A percentile compares a stretch with the other conserved stretches of the same genome.
phyloP scores from a whole-genome alignment of 768 basidiomycete species.

The Termitomyces titanicus region DNA sequence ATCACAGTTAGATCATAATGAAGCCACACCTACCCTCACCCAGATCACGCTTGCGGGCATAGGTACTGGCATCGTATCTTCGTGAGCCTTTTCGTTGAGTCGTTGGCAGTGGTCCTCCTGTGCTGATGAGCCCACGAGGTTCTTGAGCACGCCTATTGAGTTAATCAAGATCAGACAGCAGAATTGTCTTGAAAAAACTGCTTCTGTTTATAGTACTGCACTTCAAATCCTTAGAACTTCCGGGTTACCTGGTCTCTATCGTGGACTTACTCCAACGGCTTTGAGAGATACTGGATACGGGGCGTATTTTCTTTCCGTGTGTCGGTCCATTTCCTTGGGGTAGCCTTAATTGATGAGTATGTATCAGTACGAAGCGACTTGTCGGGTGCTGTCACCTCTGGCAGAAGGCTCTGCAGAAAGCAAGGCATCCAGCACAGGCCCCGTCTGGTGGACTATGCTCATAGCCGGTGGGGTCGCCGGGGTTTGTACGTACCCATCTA shows the following conservation, averaged over 20 bases:
- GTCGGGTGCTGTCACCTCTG: slow-evolving; percentile 34
- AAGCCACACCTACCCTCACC: slow-evolving; percentile 54
- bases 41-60: slow-evolving; percentile 79
- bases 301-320: slow-evolving; percentile 76
- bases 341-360: neutral
- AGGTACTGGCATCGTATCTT: slow-evolving; percentile 73
- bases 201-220: slow-evolving; percentile 52
- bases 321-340: slow-evolving; percentile 20
- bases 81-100: slow-evolving; percentile 46
- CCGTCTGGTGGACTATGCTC: slow-evolving; percentile 56
- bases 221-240: slow-evolving; percentile 47
- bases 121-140: slow-evolving; percentile 29
- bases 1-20: slow-evolving; percentile 46
- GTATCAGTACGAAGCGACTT: slow-evolving; percentile 56
- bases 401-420: slow-evolving; percentile 13
- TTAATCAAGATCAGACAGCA: slow-evolving; percentile 87
- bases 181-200: slow-evolving; percentile 41
- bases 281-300: slow-evolving; percentile 82
- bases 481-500: slow-evolving; percentile 31
- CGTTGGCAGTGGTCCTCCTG: neutral
- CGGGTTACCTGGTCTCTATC: slow-evolving; percentile 69
- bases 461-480: slow-evolving; percentile 78
- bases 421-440: slow-evolving; percentile 24
- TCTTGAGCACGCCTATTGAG: slow-evolving; percentile 82
- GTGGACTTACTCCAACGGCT: slow-evolving; percentile 71